Base-by-base conservation (phyloP, 192 early-diverging fungal species). In the Nowakowskiella sp. region DNA sequence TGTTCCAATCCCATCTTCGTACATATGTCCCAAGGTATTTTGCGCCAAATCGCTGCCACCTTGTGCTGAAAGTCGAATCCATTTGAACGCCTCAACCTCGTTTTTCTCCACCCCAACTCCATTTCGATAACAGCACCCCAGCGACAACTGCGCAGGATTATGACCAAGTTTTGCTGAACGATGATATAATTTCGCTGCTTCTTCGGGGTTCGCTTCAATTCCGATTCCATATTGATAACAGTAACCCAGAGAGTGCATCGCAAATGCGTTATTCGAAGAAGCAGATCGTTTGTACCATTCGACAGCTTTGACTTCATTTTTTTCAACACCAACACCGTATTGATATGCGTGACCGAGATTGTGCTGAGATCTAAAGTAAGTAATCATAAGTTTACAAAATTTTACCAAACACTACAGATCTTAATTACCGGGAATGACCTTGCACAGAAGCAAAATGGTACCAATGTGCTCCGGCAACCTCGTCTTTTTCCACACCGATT, bases 271-370 rank as follows among this genome's bases (percentile, higher is more conserved):
- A 32, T 76, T 75, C 44, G 83, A 71, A 2, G 55, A 63, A 2
- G 85, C 80, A 19, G 81, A 72, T 23, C 66, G 53, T 30, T 58
- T 43, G 64, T 82, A 88, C 82, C 86, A 91, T 68, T 85, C 85
- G 13, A 73, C 53, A 22, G 78, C 82, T 45, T 74, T 75, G 5
- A 54, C 57, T n/a, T 76, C 76, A 56, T 87, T 76, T 61, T 85
- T 81, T 47, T 72, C 71, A 0, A 86, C 80, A 48, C 84, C 88
- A 7, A 92, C 70, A 7, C 90, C 90, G 57, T 92, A 89, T 54
- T 90, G 88, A 67, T 85, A 90, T 46, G 85, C 84, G 34, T 88
- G 83, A 0, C 86, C 89, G 10, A 91, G 68, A 30, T 85, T 83
- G 63, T 85, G 86, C 51, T 89, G 83, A 6, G 82, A 80, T 9